Evolutionary conservation across 441 rosid genomes (phyloP), one percentile per base, ranked within the genome.

Genomic region (Macaranga tanarius): DNA sequence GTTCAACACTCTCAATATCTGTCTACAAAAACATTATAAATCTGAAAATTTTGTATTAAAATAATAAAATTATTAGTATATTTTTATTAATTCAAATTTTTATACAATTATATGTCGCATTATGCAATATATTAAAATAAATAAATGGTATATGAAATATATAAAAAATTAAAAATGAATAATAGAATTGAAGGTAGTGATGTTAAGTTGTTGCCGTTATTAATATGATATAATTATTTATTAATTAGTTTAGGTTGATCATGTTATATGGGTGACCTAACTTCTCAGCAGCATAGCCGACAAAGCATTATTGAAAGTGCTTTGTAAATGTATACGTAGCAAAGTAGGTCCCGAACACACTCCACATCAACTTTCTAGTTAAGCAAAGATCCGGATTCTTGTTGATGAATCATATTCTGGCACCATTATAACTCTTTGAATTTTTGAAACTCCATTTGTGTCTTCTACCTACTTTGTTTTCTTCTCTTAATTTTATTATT

Each of bases 251-350:
- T 26, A 59, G 83, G 73, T 15, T 72, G 31, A 80, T 81, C 84
- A 78, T 82, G 84, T 65, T 76, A 72, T 77, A 52, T 79, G 81
- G 87, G 88, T 84, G 88, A 85, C 90, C 89, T 82, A 87, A 89
- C 89, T 87, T 74, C 75, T 74, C 64, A 71, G 79, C 75, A 77
- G 78, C 73, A 71, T 73, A 81, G 88, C 89, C 92, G 88, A 88
- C 98, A 90, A 83, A 82, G 91, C 95, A 90, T 89, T 79, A 85
- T 85, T 82, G 89, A 75, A 87, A 84, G 88, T 79, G 86, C 77
- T 82, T 72, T 71, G 47, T 45, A 66, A 70, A 78, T 70, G 78
- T 55, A 62, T 48, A 72, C 48, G 72, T 59, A 76, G 73, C 62
- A 68, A n/a, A 58, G 78, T 83, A 75, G 86, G 89, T 71, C 85